Conservation (phyloP, 371 early-diverging fungal genomes). For the Lichtheimia ornata region DNA sequence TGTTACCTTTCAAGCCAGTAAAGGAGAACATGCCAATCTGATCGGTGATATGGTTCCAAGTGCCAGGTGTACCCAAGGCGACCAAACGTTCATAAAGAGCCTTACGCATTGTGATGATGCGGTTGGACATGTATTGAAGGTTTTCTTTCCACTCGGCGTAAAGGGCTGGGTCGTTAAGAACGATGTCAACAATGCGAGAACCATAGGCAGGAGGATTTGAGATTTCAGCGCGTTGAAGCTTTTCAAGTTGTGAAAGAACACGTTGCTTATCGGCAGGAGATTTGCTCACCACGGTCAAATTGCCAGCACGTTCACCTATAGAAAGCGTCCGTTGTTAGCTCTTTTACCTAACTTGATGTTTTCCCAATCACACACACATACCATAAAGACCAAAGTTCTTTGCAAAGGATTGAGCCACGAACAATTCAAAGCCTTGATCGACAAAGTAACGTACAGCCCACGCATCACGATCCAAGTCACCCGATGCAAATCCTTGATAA, state of each 20-base stretch:
- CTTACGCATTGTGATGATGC: constrained; percentile 88
- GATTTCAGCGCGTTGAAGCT: constrained; percentile 79
- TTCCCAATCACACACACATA: no score
- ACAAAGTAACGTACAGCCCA: constrained; percentile 92
- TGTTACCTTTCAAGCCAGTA: constrained; percentile 79
- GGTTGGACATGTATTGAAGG: constrained; percentile 81
- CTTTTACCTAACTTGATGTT: no score
- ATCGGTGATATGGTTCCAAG: constrained; percentile 91
- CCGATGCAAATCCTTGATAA: constrained; percentile 97
- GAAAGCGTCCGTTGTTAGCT: not conserved
- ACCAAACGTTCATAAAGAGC: constrained; percentile 64
- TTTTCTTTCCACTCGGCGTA: constrained; percentile 85
- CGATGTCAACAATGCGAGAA: constrained; percentile 82
- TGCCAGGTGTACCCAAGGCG: constrained; percentile 83
- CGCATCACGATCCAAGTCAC: constrained; percentile 89
- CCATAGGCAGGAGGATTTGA: constrained; percentile 92
- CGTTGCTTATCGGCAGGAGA: constrained; percentile 48
- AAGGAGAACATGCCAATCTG: constrained; percentile 98
- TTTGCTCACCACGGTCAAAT: constrained; percentile 75
- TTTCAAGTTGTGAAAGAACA: constrained; percentile 84
- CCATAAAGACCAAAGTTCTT: constrained; percentile 98
- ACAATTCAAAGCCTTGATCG: constrained; percentile 84
- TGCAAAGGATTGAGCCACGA: constrained; percentile 90
- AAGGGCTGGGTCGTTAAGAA: constrained; percentile 79
- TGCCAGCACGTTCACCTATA: constrained; percentile 86